Conservation (phyloP, 2,329 filamentous ascomycete species). For the Plectosphaerella plurivora region DNA sequence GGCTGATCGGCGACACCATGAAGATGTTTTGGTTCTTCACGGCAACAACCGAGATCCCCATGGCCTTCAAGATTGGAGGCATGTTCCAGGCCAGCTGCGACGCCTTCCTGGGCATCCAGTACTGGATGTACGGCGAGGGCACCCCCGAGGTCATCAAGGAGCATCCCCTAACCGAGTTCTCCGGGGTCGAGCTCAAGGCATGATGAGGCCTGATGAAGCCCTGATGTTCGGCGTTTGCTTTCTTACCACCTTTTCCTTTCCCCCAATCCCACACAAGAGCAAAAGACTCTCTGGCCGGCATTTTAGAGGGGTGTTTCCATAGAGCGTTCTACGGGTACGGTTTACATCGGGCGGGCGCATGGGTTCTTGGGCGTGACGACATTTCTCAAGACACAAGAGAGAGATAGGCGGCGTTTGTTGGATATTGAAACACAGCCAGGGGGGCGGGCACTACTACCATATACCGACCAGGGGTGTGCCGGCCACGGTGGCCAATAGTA, state of each 20-base stretch:
- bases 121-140: conserved; percentile 62
- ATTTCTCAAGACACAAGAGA: background rate
- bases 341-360: background rate
- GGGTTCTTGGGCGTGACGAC: background rate
- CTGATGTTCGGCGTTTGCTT: background rate
- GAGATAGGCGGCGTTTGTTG: background rate
- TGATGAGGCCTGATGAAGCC: background rate
- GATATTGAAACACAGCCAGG: background rate
- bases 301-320: conserved; percentile 18
- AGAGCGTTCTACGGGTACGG: background rate
- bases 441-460: background rate
- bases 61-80: conserved; percentile 78
- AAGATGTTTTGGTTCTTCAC: conserved; percentile 87
- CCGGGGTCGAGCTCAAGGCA: background rate
- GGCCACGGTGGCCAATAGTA: background rate
- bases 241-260: background rate
- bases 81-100: conserved; percentile 79
- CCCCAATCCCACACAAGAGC: background rate
- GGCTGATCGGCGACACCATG: conserved; percentile 77
- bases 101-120: conserved; percentile 68
- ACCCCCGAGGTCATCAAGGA: conserved; percentile 30
- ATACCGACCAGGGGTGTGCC: background rate
- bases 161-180: conserved; percentile 28
- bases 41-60: conserved; percentile 63
- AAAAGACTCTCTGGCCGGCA: background rate